phyloP scores from a whole-genome alignment of 805 yeast species.

The Kregervanrija pseudodelftensis region DNA sequence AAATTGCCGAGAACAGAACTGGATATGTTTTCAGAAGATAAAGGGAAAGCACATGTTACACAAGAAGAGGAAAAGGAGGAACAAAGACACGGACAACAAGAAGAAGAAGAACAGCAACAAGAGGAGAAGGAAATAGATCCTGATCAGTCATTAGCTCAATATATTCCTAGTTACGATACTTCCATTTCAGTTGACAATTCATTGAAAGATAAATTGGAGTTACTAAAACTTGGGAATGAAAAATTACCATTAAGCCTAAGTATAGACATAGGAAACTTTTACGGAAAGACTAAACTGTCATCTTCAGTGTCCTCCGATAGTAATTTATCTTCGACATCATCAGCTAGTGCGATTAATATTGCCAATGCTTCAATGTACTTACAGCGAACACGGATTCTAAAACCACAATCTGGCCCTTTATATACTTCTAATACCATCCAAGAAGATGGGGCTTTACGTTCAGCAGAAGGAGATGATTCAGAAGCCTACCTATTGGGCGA shows the following conservation, averaged over 20 bases:
- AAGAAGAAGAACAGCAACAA: background rate
- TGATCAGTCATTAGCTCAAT: no score
- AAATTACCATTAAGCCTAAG: constrained; percentile 1
- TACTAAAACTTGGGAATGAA: constrained; percentile 10
- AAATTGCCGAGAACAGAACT: background rate
- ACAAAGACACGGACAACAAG: background rate
- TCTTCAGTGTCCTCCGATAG: background rate
- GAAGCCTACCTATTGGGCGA: constrained; percentile 12
- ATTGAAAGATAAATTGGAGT: constrained; percentile 10
- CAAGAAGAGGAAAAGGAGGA: background rate
- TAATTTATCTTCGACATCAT: constrained; percentile 3
- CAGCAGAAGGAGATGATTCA: constrained; percentile 3
- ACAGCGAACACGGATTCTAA: constrained; percentile 13
- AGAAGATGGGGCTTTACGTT: background rate
- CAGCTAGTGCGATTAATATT: constrained; percentile 17
- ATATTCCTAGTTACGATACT: no score
- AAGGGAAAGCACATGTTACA: background rate
- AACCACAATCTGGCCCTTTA: background rate
- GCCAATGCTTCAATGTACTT: constrained; percentile 20
- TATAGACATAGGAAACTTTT: background rate
- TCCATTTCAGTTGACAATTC: constrained; percentile 8
- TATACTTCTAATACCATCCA: background rate
- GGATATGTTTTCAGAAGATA: background rate
- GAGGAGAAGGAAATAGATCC: no score
- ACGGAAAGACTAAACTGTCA: no score